A percentile compares a stretch with the other conserved stretches of the same genome.
These are phyloP conservation scores for Porcisia hertigi DNA, from an alignment of 208 protist genomes.

Conservation along the genomic window DNA sequence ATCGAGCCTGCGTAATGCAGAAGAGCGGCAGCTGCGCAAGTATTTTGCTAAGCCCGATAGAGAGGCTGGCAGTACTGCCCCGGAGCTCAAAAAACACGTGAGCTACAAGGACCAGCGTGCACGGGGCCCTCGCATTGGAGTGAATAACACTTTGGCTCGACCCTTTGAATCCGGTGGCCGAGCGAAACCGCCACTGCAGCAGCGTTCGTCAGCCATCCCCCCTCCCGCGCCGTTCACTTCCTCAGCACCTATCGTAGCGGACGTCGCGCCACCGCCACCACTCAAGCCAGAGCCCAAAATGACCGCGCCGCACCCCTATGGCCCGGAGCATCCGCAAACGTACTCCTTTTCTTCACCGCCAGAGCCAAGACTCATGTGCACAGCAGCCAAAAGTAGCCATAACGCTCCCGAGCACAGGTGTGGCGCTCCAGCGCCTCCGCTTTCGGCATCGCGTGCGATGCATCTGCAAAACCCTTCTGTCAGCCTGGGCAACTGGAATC, in stretches of 20 bases:
- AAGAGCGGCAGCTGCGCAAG: conserved; percentile 21
- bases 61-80: background rate
- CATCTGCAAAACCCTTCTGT: background rate
- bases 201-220: background rate
- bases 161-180: background rate
- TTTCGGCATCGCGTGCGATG: conserved; percentile 7
- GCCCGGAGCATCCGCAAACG: background rate
- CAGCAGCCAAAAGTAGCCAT: background rate
- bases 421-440: background rate
- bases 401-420: background rate
- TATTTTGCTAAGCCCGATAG: conserved; percentile 16
- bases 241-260: background rate
- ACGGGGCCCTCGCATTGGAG: background rate
- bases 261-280: background rate
- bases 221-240: background rate
- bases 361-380: background rate
- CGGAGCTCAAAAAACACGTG: background rate
- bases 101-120: background rate
- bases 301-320: conserved; percentile 1
- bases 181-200: background rate
- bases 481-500: conserved; percentile 14
- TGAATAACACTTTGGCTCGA: background rate
- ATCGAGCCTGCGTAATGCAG: conserved; percentile 11
- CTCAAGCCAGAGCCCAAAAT: background rate
- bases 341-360: background rate